These are phyloP conservation scores for Fusarium robinianum DNA, from an alignment of 2,329 filamentous ascomycete genomes.

Conservation along the genomic window DNA sequence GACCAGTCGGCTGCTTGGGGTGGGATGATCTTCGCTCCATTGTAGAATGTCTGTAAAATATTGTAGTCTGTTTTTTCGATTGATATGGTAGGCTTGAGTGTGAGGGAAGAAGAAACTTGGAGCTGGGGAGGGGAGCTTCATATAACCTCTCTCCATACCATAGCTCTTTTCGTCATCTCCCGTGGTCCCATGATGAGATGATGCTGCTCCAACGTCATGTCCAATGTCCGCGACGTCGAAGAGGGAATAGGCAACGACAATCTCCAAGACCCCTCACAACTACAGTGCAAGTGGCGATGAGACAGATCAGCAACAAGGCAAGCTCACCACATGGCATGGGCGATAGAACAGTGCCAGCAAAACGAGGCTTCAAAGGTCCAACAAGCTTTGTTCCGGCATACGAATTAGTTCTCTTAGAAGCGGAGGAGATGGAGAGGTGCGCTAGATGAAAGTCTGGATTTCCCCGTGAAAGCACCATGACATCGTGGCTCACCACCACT, in stretches of 20 bases:
- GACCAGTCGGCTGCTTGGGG: constrained; percentile 28
- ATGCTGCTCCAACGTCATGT: constrained; percentile 36
- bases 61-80: background rate
- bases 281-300: constrained; percentile 31
- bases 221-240: constrained; percentile 18
- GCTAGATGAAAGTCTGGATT: too few relatives aligned
- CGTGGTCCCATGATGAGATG: constrained; percentile 19
- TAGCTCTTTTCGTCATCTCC: constrained; percentile 26
- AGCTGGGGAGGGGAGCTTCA: constrained; percentile 11
- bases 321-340: too few relatives aligned
- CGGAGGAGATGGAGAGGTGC: too few relatives aligned
- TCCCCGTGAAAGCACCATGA: constrained; percentile 11
- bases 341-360: constrained; percentile 7
- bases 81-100: background rate
- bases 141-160: constrained; percentile 18
- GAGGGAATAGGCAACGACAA: constrained; percentile 23
- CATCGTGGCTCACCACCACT: constrained; percentile 1
- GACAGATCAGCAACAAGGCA: background rate
- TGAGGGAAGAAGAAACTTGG: background rate
- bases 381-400: too few relatives aligned
- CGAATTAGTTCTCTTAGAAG: too few relatives aligned
- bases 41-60: too few relatives aligned
- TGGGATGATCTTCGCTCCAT: constrained; percentile 21
- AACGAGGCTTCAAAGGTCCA: background rate
- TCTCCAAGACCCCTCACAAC: constrained; percentile 27